Base-by-base conservation (phyloP, 2,329 filamentous ascomycete species). In the Beauveria brongniartii region DNA sequence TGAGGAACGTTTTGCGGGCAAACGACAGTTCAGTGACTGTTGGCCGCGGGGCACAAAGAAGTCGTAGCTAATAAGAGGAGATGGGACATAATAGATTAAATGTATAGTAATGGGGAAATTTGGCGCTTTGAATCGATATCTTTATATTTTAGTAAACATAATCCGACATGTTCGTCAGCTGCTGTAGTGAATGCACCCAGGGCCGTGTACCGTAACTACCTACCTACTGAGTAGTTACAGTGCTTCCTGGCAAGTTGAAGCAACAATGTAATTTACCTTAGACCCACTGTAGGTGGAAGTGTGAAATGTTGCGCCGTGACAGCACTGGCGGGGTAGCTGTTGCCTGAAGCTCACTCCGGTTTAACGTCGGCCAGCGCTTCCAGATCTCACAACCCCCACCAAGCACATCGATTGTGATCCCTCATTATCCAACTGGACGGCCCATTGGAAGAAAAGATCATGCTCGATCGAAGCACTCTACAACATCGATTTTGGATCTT, bases 341-440 rank as follows among this genome's bases (percentile, higher is more conserved):
- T 59, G 56, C 56, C 56, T 28, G 41, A 40, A 59, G 50, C 40
- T 47, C 34, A 5, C 34, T 37, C 52, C 44, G 22, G 43, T 55
- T 41, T 44, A 60, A 41, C 51, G 20, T 61, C 44, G 44, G 52
- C 5, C 34, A 61, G 18, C 14, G 5, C 59, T 44, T 43, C 24
- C 20, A 40, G 24, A 54, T 44, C 51, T 55, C 52, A 44, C 59
- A 41, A 50, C 59, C 58, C 54, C 59, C 43, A 37, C 57, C 37
- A 59, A 53, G 14, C n/a, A 26, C 52, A 44, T 46, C 44, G 18
- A 28, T 7, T 47, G 20, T 48, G 16, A 30, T 16, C 22, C 34
- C 6, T 48, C 59, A 55, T 43, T 34, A 41, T 55, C 41, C 43
- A 43, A 48, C 30, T 1, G 6, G 18, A 30, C 58, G 24, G 3